A percentile compares a stretch with the other conserved stretches of the same genome.
phyloP scores from a whole-genome alignment of 2,329 filamentous ascomycete genomes.

The Teratosphaeria gauchensis region DNA sequence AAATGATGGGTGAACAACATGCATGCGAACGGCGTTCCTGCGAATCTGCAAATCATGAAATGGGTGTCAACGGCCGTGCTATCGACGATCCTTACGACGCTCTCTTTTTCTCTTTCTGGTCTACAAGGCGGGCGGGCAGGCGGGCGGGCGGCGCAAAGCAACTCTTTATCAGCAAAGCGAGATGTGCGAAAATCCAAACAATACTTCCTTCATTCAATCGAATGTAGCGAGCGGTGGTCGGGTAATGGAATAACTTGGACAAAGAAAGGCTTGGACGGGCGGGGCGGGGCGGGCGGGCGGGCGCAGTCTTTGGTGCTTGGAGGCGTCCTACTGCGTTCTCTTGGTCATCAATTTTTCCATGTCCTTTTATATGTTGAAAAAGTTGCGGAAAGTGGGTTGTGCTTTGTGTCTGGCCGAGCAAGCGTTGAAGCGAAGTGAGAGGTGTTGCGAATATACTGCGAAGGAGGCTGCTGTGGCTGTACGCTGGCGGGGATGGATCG shows the following conservation, averaged over 20 bases:
- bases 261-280: not conserved
- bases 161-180: not conserved
- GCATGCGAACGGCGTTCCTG: not conserved
- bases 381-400: too few species aligned
- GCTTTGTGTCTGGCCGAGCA: too few species aligned
- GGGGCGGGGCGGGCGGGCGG: not conserved
- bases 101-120: not conserved
- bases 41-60: not conserved
- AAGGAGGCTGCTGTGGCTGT: too few species aligned
- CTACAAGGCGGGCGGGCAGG: not conserved
- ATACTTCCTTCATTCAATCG: not conserved
- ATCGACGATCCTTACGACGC: not conserved
- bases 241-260: not conserved
- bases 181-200: not conserved
- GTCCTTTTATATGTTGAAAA: too few species aligned
- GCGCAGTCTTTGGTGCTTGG: not conserved
- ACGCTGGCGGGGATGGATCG: too few species aligned
- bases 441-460: too few species aligned
- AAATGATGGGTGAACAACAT: not conserved
- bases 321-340: not conserved
- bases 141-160: not conserved
- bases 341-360: too few species aligned
- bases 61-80: not conserved
- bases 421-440: too few species aligned
- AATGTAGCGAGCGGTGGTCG: not conserved